These are phyloP conservation scores for Pseudogymnoascus sp. DNA, from an alignment of 2,329 filamentous ascomycete genomes.

Conservation along the genomic window DNA sequence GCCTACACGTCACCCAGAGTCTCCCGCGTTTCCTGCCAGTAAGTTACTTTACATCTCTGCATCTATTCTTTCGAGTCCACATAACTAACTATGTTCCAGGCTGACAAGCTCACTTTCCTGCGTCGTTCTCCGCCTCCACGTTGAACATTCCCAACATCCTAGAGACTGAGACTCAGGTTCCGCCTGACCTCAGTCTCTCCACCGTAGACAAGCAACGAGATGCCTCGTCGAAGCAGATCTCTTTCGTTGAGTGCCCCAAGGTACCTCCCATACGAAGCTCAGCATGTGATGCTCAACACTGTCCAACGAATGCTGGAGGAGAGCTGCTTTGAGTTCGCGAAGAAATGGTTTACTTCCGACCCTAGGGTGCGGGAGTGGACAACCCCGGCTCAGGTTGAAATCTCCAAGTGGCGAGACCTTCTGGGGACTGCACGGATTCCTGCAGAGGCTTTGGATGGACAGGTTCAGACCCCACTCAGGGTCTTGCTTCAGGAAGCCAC, in stretches of 20 bases:
- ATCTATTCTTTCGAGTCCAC: too few relatives aligned
- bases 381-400: not conserved
- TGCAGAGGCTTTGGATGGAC: not conserved
- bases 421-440: not conserved
- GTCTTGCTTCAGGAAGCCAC: not conserved
- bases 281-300: not conserved
- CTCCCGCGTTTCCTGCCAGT: too few relatives aligned
- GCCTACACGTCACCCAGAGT: not conserved
- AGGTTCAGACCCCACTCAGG: not conserved
- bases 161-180: not conserved
- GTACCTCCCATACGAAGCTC: not conserved
- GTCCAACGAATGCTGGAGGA: not conserved
- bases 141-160: not conserved
- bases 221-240: not conserved
- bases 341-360: not conserved
- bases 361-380: not conserved
- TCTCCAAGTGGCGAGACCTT: not conserved
- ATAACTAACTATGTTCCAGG: not conserved
- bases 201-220: not conserved
- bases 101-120: not conserved
- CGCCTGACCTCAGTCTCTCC: too few relatives aligned
- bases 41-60: too few relatives aligned
- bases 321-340: not conserved
- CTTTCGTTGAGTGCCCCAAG: not conserved
- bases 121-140: not conserved